Percentiles rank a stretch among this genome's conserved stretches.
phyloP scores from a whole-genome alignment of 2,329 filamentous ascomycete genomes.

The Exophiala mesophila region DNA sequence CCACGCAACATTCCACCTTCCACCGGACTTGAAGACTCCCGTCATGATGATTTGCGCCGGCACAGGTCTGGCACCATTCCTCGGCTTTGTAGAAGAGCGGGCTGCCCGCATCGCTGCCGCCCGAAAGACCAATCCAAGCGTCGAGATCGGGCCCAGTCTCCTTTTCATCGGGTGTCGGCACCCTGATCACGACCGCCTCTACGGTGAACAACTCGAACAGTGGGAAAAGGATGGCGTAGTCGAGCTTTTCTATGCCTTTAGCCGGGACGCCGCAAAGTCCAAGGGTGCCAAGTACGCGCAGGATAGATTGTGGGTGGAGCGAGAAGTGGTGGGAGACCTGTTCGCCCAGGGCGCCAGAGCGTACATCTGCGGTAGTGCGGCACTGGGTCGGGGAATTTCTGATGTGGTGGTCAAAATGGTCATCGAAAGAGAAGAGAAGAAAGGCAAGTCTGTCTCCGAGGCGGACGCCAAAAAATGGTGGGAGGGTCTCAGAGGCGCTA shows the following conservation, averaged over 20 bases:
- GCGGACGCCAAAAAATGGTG: constrained; percentile 35
- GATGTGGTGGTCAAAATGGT: constrained; percentile 36
- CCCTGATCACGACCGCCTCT: constrained; percentile 34
- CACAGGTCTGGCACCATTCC: constrained; percentile 58
- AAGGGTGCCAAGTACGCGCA: constrained; percentile 52
- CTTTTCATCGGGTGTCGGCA: constrained; percentile 36
- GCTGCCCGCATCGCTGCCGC: constrained; percentile 32
- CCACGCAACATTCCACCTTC: constrained; percentile 35
- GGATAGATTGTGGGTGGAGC: constrained; percentile 47
- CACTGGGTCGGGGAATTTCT: constrained; percentile 47
- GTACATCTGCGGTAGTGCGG: constrained; percentile 60
- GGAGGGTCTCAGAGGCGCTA: constrained; percentile 20
- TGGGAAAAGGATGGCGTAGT: constrained; percentile 62
- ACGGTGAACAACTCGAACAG: constrained; percentile 36
- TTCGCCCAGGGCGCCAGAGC: constrained; percentile 51
- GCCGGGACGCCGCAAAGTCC: constrained; percentile 39
- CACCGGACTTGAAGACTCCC: constrained; percentile 31
- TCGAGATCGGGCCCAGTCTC: constrained; percentile 31
- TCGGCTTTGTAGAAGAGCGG: constrained; percentile 60
- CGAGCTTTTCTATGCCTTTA: constrained; percentile 58
- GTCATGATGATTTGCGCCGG: constrained; percentile 39
- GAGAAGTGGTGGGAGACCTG: constrained; percentile 41
- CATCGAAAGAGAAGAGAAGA: constrained; percentile 28
- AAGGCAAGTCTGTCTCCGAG: constrained; percentile 33
- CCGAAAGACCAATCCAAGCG: not conserved